phyloP scores from a whole-genome alignment of 352 stramenopile genomes.

The Plasmopara viticola region DNA sequence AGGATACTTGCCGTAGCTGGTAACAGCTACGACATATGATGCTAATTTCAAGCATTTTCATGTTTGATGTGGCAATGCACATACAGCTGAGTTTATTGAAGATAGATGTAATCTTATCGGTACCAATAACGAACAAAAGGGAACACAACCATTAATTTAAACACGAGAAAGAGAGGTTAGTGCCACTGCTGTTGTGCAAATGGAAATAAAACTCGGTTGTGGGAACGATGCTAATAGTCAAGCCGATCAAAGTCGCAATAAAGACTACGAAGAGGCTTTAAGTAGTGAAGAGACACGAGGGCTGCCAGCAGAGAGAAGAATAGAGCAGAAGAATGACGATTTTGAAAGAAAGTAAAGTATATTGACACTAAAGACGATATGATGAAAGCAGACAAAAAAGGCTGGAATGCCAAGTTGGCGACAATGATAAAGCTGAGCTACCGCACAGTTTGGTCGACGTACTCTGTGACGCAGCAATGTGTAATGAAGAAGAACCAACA shows the following conservation, averaged over 20 bases:
- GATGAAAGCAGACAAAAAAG: background rate
- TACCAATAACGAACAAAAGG: background rate
- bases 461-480: background rate
- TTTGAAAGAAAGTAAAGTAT: slow-evolving; percentile 3
- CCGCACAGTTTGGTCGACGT: slow-evolving; percentile 7
- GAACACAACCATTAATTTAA: background rate
- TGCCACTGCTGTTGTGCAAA: background rate
- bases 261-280: background rate
- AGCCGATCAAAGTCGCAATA: no score
- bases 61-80: background rate
- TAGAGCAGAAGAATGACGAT: background rate
- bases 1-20: background rate
- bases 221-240: background rate
- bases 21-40: background rate
- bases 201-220: background rate
- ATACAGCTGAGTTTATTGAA: background rate
- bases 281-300: background rate
- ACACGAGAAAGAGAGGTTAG: background rate
- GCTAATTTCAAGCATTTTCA: background rate
- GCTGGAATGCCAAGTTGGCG: background rate
- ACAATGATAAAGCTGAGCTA: slow-evolving; percentile 6
- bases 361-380: background rate
- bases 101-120: background rate
- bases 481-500: slow-evolving; percentile 14
- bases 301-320: background rate